Percentiles rank a stretch among this genome's conserved stretches.
Evolutionary conservation across 2,329 filamentous ascomycete genomes (phyloP).

Genomic region (Phyllosticta paracitricarpa): DNA sequence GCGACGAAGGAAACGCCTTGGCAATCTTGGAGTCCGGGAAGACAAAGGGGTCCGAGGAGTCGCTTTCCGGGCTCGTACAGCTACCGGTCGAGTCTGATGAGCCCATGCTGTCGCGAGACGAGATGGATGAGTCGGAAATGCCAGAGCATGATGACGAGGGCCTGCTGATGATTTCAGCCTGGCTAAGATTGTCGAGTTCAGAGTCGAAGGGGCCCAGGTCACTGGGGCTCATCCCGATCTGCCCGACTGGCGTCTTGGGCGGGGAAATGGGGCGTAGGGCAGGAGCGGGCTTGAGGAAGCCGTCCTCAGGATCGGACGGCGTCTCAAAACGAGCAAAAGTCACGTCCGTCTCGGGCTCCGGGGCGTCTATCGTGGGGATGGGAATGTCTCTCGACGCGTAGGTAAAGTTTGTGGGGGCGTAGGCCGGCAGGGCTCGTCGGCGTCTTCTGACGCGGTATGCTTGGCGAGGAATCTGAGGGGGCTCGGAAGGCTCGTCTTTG

Average conservation of each 20-base stretch:
- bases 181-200: slow-evolving; percentile 25
- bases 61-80: slow-evolving; percentile 52
- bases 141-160: slow-evolving; percentile 49
- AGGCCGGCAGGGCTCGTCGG: slow-evolving; percentile 25
- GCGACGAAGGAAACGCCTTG: slow-evolving; percentile 22
- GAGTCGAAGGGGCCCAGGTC: slow-evolving; percentile 19
- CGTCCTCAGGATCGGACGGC: slow-evolving; percentile 23
- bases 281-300: slow-evolving; percentile 33
- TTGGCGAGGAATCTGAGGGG: slow-evolving; percentile 37
- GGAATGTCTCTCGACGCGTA: slow-evolving; percentile 22
- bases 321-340: slow-evolving; percentile 12
- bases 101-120: slow-evolving; percentile 47
- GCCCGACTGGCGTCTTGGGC: slow-evolving; percentile 40
- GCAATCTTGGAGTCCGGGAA: slow-evolving; percentile 27
- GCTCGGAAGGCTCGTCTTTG: slow-evolving; percentile 24
- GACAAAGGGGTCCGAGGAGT: slow-evolving; percentile 47
- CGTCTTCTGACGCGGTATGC: slow-evolving; percentile 40
- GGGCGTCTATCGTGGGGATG: slow-evolving; percentile 42
- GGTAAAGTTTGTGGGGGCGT: slow-evolving; percentile 15
- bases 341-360: slow-evolving; percentile 24
- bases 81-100: slow-evolving; percentile 50
- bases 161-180: slow-evolving; percentile 39
- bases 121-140: slow-evolving; percentile 52
- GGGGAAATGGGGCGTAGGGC: slow-evolving; percentile 32
- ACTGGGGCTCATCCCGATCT: slow-evolving; percentile 22